Evolutionary conservation across 2,329 filamentous ascomycete species (phyloP).

Genomic region (Thermothelomyces thermophilus): DNA sequence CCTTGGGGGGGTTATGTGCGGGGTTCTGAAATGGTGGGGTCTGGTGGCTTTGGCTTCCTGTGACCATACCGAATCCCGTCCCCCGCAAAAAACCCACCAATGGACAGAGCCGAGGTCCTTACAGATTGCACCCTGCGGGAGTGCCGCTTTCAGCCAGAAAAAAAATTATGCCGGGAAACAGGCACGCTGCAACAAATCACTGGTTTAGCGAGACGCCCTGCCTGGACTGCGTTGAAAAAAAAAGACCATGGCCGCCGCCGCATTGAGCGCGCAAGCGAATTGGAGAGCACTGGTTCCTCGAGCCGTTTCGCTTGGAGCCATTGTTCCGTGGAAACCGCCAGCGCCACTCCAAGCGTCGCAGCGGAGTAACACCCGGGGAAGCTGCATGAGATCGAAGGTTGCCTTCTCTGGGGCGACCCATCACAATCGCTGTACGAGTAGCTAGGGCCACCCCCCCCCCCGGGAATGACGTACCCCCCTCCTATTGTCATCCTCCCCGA

Average conservation of each 20-base stretch:
- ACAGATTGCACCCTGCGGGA: constrained; percentile 1
- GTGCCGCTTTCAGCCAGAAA: not conserved
- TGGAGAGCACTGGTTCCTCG: constrained; percentile 11
- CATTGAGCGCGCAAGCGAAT: constrained; percentile 11
- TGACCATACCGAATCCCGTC: constrained; percentile 1
- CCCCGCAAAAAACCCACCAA: constrained; percentile 24
- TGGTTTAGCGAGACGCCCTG: not conserved
- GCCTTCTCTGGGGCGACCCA: constrained; percentile 13
- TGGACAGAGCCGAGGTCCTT: constrained; percentile 11
- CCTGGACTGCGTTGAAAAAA: constrained; percentile 10
- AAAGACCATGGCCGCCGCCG: constrained; percentile 7
- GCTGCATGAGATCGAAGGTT: not conserved
- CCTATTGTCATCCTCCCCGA: constrained; percentile 10
- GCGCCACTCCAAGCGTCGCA: constrained; percentile 11
- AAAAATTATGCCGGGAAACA: constrained; percentile 16
- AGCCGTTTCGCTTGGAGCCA: constrained; percentile 2
- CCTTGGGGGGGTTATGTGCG: constrained; percentile 6
- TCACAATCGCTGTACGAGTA: constrained; percentile 13
- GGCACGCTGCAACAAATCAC: constrained; percentile 9
- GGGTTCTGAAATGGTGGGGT: not conserved
- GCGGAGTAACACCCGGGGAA: constrained; percentile 8
- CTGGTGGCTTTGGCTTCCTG: constrained; percentile 5
- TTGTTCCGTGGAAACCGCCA: constrained; percentile 8
- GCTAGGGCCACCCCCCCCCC: constrained; percentile 24
- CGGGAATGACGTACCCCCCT: constrained; percentile 22